Evolutionary conservation across 139 green algal species (phyloP), one percentile per base, ranked within the genome.

Genomic region (Chlorella vulgaris): DNA sequence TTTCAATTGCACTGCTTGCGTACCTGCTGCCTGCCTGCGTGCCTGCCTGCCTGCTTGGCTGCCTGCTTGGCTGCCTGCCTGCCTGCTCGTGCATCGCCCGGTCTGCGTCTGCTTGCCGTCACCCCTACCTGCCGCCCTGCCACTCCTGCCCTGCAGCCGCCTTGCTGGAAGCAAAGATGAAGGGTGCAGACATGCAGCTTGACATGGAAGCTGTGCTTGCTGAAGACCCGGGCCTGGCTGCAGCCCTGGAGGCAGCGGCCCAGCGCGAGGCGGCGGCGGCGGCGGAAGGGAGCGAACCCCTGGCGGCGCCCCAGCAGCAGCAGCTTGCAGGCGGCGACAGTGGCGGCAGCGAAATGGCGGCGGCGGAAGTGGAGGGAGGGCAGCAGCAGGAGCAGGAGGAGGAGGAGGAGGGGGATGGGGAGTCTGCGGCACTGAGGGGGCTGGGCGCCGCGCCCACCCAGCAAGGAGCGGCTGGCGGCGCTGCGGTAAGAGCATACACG

Each of bases 181-280:
- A 29, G 4, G 39, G 29, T 1, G 55, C 43, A 18, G 80, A 80
- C 70, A 28, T 74, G 33, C 7, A 26, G 22, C n/a, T 33, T 1
- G 29, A 80, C 40, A 18, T 40, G 18, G 58, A 29, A n/a, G 74
- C 58, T 2, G 74, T 80, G 28, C 74, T 80, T 38, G 58, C 29
- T 0, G 74, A 69, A 13, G 38, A 80, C n/a, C 15, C 55, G 8
- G 39, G 5, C 1, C 58, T 80, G 18, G 40, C 39, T 21, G 38
- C 55, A 21, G 73, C 73, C 15, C 53, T 69, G 22, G 22, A 78
- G 61, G 74, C 74, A 24, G 71, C 71, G 5, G 33, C 21, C 40
- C 31, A 40, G 24, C 28, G 66, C 33, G n/a, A 26, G 71, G 50
- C 3, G 21, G 71, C 33, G 33, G 33, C 71, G 26, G 71, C 71